Conservation (phyloP, 163 green algal species). For the Coccomyxa subellipsoidea region DNA sequence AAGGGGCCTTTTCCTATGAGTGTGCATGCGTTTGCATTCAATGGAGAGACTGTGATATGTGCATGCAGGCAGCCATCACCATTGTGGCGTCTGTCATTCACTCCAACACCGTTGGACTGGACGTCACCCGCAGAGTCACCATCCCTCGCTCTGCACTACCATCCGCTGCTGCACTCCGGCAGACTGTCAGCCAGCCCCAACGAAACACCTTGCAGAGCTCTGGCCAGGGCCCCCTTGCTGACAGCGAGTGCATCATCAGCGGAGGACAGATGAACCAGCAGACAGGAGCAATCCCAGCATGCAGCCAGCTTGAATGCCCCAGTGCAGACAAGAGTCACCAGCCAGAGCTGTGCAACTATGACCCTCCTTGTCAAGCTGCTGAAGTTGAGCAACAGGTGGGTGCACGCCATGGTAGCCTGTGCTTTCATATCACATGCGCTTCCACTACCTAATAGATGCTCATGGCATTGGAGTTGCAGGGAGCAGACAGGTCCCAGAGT, state of each 20-base stretch:
- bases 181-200: too few relatives aligned
- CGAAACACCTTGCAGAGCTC: neutral
- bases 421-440: too few relatives aligned
- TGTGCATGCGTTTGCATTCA: too few relatives aligned
- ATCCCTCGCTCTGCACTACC: neutral
- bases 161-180: too few relatives aligned
- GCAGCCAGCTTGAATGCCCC: neutral
- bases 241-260: neutral
- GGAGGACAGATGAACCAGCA: neutral
- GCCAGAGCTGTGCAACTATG: neutral
- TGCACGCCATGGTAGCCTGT: too few relatives aligned
- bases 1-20: too few relatives aligned
- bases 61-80: neutral
- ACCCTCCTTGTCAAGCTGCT: neutral
- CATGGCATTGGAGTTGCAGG: too few relatives aligned
- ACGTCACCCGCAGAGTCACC: constrained; percentile 21
- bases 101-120: constrained; percentile 40
- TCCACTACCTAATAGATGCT: too few relatives aligned
- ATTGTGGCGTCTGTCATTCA: constrained; percentile 47
- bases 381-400: neutral
- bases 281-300: neutral
- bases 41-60: neutral
- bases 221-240: neutral
- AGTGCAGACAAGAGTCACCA: neutral
- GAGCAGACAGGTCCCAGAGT: too few relatives aligned